Base-by-base conservation (phyloP, 257 asterid species). In the Solanum verrucosum region DNA sequence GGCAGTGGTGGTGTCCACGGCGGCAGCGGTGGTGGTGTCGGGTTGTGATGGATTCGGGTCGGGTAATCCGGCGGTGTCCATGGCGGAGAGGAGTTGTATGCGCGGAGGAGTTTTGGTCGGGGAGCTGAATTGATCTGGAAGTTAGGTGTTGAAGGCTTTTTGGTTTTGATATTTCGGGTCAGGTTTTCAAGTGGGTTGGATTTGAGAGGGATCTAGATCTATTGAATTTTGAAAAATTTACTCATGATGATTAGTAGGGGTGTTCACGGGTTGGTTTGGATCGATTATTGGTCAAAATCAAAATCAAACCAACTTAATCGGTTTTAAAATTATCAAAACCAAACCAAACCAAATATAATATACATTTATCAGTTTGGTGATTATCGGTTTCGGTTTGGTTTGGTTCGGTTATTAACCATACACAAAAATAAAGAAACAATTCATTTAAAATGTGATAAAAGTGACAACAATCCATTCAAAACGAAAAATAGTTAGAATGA, bases 11-110 rank as follows among this genome's bases (percentile, higher is more conserved):
- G 90, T 15, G 84, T 4, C 56, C 52, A 1, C 18, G 9, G 23
- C 1, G 77, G 90, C 27, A 38, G 79, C 4, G 33, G 88, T 6
- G 73, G 90, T 29, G 84, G 74, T 29, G 81, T 83, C 25, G 14
- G 90, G 38, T 84, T 65, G 86, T 42, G 89, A 63, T 65, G 34
- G 72, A 29, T 40, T 40, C n/a, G 56, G 92, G 89, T 20, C 83
- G 9, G 90, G 34, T 90, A 88, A 10, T 87, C 37, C 82, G 38
- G 37, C 56, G 31, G 65, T 12, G 27, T 79, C 65, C 88, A 84
- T 87, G 86, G 84, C 23, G 70, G 87, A 25, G n/a, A 42, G 15
- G n/a, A 78, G 84, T 6, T 25, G 23, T 77, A 38, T 23, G 4
- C 10, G 88, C 25, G 18, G 34, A 0, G 67, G 59, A 46, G 40